Evolutionary conservation across 192 early-diverging fungal genomes (phyloP).

Genomic region (Endogone sp.): DNA sequence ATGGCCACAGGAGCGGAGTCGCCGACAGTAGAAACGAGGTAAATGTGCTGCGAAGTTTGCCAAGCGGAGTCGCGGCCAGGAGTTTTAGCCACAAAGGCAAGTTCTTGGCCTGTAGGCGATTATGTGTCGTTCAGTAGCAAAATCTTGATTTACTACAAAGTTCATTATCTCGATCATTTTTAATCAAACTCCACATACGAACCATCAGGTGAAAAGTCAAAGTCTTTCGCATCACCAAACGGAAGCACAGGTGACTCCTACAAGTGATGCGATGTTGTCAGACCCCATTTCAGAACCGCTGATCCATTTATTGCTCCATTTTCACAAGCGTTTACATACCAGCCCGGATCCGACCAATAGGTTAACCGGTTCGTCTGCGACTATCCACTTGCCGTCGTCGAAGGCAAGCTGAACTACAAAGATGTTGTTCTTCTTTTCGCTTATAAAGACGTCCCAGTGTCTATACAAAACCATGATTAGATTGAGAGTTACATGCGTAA

Average conservation of each 20-base stretch:
- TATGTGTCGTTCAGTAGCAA: too few species aligned
- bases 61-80: conserved; percentile 62
- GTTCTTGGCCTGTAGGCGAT: conserved; percentile 21
- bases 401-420: conserved; percentile 43
- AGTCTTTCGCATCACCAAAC: conserved; percentile 56
- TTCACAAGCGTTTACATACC: conserved; percentile 21
- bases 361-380: conserved; percentile 48
- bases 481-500: not conserved
- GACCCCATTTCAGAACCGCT: too few species aligned
- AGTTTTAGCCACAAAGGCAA: conserved; percentile 73
- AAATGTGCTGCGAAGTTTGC: conserved; percentile 73
- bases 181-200: not conserved
- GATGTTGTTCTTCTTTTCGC: conserved; percentile 60
- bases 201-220: conserved; percentile 65
- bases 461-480: conserved; percentile 17
- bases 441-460: conserved; percentile 73
- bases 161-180: too few species aligned
- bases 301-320: too few species aligned
- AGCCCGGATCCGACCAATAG: conserved; percentile 46
- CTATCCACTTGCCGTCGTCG: conserved; percentile 28
- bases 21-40: conserved; percentile 52
- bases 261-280: not conserved
- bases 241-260: conserved; percentile 44
- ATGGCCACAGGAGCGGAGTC: conserved; percentile 37
- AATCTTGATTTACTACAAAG: too few species aligned